Percentiles rank a stretch among this genome's conserved stretches.
These are phyloP conservation scores for Aspergillus novoparasiticus DNA, from an alignment of 2,329 filamentous ascomycete genomes.

Conservation along the genomic window DNA sequence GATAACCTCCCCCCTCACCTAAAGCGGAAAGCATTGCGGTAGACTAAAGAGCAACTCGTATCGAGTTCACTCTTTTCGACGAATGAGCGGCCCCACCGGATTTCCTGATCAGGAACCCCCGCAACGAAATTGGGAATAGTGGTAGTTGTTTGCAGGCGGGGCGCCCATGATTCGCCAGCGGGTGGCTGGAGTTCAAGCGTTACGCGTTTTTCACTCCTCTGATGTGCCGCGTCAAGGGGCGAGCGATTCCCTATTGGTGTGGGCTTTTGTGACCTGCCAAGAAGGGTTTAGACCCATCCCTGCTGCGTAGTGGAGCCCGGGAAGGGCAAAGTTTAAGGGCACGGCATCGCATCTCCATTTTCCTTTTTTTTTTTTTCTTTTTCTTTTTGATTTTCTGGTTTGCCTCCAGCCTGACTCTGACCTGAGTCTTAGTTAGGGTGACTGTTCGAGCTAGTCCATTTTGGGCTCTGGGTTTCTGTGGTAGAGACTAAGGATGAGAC, in stretches of 20 bases:
- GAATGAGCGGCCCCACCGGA: constrained; percentile 10
- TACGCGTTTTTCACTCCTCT: constrained; percentile 23
- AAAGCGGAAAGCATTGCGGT: constrained; percentile 15
- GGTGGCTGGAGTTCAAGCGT: constrained; percentile 11
- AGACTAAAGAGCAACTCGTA: constrained; percentile 1
- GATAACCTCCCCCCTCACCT: background rate
- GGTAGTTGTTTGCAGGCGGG: constrained; percentile 4
- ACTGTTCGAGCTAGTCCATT: background rate
- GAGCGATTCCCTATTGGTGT: constrained; percentile 15
- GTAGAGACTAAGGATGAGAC: background rate
- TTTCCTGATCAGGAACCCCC: constrained; percentile 23
- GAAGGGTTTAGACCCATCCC: constrained; percentile 20
- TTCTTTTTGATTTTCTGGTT: background rate
- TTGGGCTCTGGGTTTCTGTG: background rate
- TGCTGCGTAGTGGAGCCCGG: background rate
- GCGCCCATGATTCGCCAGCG: constrained; percentile 14
- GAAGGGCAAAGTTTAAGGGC: constrained; percentile 14
- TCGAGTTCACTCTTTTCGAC: constrained; percentile 9
- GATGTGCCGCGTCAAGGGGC: constrained; percentile 26
- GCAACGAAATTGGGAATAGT: constrained; percentile 21
- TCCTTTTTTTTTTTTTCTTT: background rate
- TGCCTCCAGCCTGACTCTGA: background rate
- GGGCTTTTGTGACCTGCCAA: constrained; percentile 19
- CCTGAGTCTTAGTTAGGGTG: background rate
- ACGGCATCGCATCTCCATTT: background rate